Percentiles rank a stretch among this genome's conserved stretches.
Conservation (phyloP, 1,284 basidiomycete genomes). For the Flammula alnicola region DNA sequence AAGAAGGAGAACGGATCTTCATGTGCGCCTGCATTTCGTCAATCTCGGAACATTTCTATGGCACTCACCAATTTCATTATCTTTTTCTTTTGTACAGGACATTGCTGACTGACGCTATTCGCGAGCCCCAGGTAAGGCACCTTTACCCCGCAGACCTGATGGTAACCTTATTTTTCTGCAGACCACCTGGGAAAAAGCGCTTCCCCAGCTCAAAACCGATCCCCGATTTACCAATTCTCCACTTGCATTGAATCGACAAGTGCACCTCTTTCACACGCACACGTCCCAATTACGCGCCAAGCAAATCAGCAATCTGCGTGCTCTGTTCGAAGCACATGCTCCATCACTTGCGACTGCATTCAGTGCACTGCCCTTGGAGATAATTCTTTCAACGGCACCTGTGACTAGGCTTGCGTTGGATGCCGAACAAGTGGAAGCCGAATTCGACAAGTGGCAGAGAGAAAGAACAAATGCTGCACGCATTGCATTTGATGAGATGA, state of each 20-base stretch:
- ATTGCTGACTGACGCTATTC: constrained; percentile 84
- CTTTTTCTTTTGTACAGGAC: constrained; percentile 50
- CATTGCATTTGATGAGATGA: constrained; percentile 81
- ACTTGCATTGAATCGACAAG: constrained; percentile 67
- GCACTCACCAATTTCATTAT: constrained; percentile 43
- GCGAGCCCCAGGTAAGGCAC: constrained; percentile 83
- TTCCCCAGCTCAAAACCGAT: constrained; percentile 74
- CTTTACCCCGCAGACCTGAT: constrained; percentile 29
- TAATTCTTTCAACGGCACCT: constrained; percentile 60
- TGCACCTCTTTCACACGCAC: constrained; percentile 78
- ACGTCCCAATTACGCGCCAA: constrained; percentile 70
- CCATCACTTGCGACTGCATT: constrained; percentile 66
- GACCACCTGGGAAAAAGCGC: constrained; percentile 70
- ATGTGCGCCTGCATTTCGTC: constrained; percentile 56
- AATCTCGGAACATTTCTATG: constrained; percentile 29
- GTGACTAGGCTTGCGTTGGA: constrained; percentile 61
- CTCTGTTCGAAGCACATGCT: constrained; percentile 74
- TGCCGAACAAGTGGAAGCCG: constrained; percentile 51
- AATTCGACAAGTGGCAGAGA: constrained; percentile 83
- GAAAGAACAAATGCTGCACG: constrained; percentile 64
- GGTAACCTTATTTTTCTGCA: constrained; percentile 42
- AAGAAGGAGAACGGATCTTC: constrained; percentile 86
- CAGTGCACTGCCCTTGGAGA: constrained; percentile 55
- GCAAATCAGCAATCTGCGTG: constrained; percentile 67
- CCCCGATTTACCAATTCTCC: constrained; percentile 76